Base-by-base conservation (phyloP, 805 yeast genomes). In the Helenozyma rhizophorensis region DNA sequence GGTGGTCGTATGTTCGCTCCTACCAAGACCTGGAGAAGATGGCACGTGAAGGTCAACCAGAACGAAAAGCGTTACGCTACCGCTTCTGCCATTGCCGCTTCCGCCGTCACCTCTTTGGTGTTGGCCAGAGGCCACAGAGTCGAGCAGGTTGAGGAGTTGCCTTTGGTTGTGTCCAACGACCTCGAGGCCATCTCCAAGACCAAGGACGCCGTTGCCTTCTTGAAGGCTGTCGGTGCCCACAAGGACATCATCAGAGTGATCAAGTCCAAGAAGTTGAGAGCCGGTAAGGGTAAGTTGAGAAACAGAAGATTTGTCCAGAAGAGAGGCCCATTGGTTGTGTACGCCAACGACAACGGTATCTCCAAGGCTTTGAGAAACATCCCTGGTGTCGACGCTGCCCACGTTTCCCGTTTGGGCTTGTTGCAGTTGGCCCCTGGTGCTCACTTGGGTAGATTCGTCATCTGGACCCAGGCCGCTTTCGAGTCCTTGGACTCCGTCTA, bases 1-100 rank as follows among this genome's bases (percentile, higher is more conserved):
- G 97, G 97, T 73, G 98, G 98, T 80, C 95, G 98, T 77, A 93
- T 93, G 97, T 93, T 93, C 68, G 97, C 98, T 74, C 98, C 98
- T 72, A 93, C 98, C 74, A 93, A 93, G 83, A 89, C 95, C 74
- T 93, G 98, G 98, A 88, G 98, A 85, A 90, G 82, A 78, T 93
- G 98, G 98, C 95, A 93, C 88, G 95, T 93, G 65, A 93, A 89
- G 83, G 96, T 93, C 66, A 93, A 93, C 96, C 96, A 88, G 75
- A 90, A 90, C 87, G 96, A 93, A 80, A 90, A 90, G 83, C 89
- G 97, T 76, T 93, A 89, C 75, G 98, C 98, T 54, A 90, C 97
- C 58, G 97, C 97, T 65, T 90, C 98, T 56, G 98, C 97, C 62
- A 86, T 93, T 64, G 97, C 98, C 68, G 98, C 98, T 56, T 78